A percentile compares a stretch with the other conserved stretches of the same genome.
Conservation (phyloP, 352 stramenopile species). For the Halophytophthora polymorphica region DNA sequence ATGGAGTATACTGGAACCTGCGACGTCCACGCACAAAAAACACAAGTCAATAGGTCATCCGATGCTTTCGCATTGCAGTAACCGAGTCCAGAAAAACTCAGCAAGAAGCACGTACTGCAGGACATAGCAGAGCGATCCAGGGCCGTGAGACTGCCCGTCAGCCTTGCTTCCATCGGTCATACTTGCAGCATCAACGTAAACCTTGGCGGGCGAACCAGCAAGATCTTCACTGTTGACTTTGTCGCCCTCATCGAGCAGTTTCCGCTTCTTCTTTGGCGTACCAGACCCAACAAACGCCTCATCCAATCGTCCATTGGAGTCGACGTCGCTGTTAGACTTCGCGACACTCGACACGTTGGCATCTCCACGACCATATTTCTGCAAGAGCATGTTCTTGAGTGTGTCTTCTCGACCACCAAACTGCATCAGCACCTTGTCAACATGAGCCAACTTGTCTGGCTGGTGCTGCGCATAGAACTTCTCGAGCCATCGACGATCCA, state of each 20-base stretch:
- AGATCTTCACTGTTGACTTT: background rate
- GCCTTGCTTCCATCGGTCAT: background rate
- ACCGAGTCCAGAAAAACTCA: too few relatives aligned
- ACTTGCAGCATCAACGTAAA: slow-evolving; percentile 6
- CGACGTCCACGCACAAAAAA: background rate
- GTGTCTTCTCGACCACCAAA: slow-evolving; percentile 63
- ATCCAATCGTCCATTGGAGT: too few relatives aligned
- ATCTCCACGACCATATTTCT: slow-evolving; percentile 36
- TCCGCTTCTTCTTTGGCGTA: slow-evolving; percentile 23
- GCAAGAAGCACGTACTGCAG: slow-evolving; percentile 20
- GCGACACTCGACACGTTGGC: background rate
- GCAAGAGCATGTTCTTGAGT: slow-evolving; percentile 54
- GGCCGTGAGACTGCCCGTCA: background rate
- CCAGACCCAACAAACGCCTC: background rate
- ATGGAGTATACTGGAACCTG: slow-evolving; percentile 24
- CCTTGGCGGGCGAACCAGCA: slow-evolving; percentile 7
- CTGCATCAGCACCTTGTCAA: slow-evolving; percentile 52
- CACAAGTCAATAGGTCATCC: background rate
- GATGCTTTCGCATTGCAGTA: too few relatives aligned
- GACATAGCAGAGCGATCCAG: slow-evolving; percentile 21
- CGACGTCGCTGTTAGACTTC: too few relatives aligned
- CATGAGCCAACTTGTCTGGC: slow-evolving; percentile 41
- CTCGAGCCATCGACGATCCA: slow-evolving; percentile 50
- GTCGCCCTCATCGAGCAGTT: slow-evolving; percentile 1
- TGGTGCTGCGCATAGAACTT: slow-evolving; percentile 56